phyloP scores from a whole-genome alignment of 2,329 filamentous ascomycete genomes.

The Colletotrichum tanaceti region DNA sequence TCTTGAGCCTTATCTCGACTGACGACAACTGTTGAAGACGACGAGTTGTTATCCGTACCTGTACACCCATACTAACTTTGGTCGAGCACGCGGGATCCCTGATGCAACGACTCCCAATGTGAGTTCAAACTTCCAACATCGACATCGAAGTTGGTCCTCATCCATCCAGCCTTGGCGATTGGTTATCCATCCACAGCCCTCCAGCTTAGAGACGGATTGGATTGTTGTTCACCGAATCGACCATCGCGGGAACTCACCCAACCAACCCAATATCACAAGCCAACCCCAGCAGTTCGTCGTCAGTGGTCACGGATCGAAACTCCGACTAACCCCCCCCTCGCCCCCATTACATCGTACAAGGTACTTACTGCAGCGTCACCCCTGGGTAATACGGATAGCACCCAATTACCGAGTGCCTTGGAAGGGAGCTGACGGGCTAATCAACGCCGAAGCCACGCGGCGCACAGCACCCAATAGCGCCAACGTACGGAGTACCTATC shows the following conservation, averaged over 20 bases:
- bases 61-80: not conserved
- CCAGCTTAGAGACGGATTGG: not conserved
- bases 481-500: too few relatives aligned
- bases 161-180: not conserved
- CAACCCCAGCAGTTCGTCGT: slow-evolving; percentile 8
- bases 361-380: not conserved
- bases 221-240: not conserved
- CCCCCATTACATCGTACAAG: too few relatives aligned
- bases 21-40: not conserved
- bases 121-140: not conserved
- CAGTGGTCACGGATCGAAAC: slow-evolving; percentile 10
- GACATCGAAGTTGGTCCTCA: not conserved
- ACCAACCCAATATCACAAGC: slow-evolving; percentile 12
- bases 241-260: slow-evolving; percentile 11
- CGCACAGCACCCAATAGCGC: slow-evolving; percentile 20
- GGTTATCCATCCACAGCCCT: not conserved
- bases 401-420: slow-evolving; percentile 15
- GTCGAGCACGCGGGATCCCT: slow-evolving; percentile 1
- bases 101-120: not conserved
- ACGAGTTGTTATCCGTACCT: too few relatives aligned
- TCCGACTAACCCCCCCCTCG: not conserved
- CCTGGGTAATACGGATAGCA: not conserved
- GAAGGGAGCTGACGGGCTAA: slow-evolving; percentile 14
- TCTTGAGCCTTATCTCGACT: not conserved
- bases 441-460: slow-evolving; percentile 28